Percentiles rank a stretch among this genome's conserved stretches.
These are phyloP conservation scores for Crithidia fasciculata DNA, from an alignment of 208 protist species.

Conservation along the genomic window DNA sequence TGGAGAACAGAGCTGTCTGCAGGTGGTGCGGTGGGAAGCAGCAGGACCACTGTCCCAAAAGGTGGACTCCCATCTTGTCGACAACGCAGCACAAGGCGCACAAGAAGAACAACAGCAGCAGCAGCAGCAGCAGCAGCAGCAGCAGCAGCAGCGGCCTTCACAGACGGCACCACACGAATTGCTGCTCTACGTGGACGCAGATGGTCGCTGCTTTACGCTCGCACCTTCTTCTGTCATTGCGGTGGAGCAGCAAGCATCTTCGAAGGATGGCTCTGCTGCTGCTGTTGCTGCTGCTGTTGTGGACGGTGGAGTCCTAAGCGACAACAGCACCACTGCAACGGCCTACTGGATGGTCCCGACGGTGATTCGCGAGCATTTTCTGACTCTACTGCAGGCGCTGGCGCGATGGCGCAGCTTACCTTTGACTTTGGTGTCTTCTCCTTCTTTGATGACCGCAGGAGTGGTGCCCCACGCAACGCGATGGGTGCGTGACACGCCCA, in stretches of 20 bases:
- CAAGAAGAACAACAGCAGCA: no score
- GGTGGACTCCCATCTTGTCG: background rate
- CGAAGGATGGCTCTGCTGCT: background rate
- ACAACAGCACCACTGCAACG: no score
- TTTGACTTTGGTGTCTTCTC: no score
- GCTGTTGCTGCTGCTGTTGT: background rate
- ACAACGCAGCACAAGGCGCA: background rate
- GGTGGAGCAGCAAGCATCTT: background rate
- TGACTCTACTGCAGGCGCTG: slow-evolving; percentile 20
- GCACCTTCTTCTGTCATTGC: slow-evolving; percentile 20
- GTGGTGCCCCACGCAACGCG: background rate
- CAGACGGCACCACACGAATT: background rate
- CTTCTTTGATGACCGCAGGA: no score
- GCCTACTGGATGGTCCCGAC: slow-evolving; percentile 34
- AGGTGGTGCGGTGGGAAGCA: background rate
- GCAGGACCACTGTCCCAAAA: background rate
- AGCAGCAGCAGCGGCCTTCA: background rate
- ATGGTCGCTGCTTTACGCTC: slow-evolving; percentile 28
- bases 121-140: background rate
- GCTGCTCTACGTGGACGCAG: slow-evolving; percentile 20
- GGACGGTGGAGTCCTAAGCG: no score
- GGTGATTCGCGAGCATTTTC: slow-evolving; percentile 17
- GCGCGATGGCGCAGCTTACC: no score
- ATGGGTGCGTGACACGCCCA: background rate
- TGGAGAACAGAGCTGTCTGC: background rate